A percentile compares a stretch with the other conserved stretches of the same genome.
phyloP scores from a whole-genome alignment of 257 asterid genomes.

The Ballota nigra region DNA sequence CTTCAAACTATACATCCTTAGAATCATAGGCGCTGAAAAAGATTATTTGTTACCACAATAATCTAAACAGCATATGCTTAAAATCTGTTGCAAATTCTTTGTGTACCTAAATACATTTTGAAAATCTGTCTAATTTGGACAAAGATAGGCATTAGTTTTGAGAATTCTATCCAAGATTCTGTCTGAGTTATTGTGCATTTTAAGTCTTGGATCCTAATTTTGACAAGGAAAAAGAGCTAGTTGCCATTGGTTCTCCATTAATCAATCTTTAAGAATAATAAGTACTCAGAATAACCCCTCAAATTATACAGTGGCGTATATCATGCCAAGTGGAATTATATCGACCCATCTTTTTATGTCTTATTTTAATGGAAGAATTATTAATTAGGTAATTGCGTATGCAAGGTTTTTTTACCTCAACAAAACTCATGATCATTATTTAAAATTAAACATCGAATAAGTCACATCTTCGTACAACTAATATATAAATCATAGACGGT shows the following conservation, averaged over 20 bases:
- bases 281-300: constrained; percentile 7
- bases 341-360: not conserved
- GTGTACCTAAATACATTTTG: not conserved
- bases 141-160: not conserved
- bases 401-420: too few species aligned
- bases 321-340: constrained; percentile 13
- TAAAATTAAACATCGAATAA: too few species aligned
- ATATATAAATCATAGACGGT: too few species aligned
- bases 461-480: too few species aligned
- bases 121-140: constrained; percentile 9
- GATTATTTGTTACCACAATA: not conserved
- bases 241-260: not conserved
- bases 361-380: not conserved
- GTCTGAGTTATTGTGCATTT: not conserved
- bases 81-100: not conserved
- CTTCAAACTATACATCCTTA: not conserved
- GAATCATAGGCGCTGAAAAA: not conserved
- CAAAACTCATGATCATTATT: too few species aligned
- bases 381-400: not conserved
- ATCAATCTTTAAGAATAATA: not conserved
- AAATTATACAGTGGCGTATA: not conserved
- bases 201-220: constrained; percentile 22
- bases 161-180: constrained; percentile 16
- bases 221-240: constrained; percentile 1
- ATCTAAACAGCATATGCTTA: constrained; percentile 1